Percentiles rank a stretch among this genome's conserved stretches.
Evolutionary conservation across 495 filamentous ascomycete genomes (phyloP).

Genomic region (Aspergillus asperescens): DNA sequence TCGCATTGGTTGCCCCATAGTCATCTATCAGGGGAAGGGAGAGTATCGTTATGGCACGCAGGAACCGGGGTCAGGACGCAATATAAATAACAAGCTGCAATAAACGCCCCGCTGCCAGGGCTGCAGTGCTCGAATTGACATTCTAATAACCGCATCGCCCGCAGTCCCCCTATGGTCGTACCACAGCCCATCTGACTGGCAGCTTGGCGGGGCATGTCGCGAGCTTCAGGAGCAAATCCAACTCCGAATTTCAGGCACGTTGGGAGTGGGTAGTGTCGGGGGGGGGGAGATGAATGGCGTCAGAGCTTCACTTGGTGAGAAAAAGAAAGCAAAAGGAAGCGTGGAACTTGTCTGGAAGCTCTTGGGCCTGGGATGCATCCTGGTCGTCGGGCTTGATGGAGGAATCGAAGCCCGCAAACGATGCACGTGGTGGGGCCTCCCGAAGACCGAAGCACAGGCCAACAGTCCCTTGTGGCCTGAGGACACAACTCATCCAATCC

Average conservation of each 20-base stretch:
- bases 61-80: background rate
- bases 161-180: background rate
- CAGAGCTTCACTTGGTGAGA: background rate
- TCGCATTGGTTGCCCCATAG: slow-evolving; percentile 11
- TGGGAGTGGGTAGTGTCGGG: background rate
- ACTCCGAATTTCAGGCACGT: slow-evolving; percentile 6
- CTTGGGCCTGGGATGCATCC: slow-evolving; percentile 1
- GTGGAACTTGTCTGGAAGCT: background rate
- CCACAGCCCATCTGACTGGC: slow-evolving; percentile 5
- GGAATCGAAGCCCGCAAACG: slow-evolving; percentile 2
- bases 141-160: background rate
- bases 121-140: background rate
- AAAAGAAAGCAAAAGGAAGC: slow-evolving; percentile 9
- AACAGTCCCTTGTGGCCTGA: no score
- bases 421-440: slow-evolving; percentile 4
- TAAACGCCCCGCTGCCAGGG: background rate
- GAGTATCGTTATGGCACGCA: background rate
- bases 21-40: background rate
- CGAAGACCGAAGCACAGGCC: background rate
- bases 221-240: slow-evolving; percentile 8
- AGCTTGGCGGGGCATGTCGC: slow-evolving; percentile 7
- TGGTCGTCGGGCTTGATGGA: background rate
- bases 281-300: background rate
- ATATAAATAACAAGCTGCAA: slow-evolving; percentile 8
- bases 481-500: no score